phyloP scores from a whole-genome alignment of 805 yeast genomes.

The Metschnikowia rubicola region DNA sequence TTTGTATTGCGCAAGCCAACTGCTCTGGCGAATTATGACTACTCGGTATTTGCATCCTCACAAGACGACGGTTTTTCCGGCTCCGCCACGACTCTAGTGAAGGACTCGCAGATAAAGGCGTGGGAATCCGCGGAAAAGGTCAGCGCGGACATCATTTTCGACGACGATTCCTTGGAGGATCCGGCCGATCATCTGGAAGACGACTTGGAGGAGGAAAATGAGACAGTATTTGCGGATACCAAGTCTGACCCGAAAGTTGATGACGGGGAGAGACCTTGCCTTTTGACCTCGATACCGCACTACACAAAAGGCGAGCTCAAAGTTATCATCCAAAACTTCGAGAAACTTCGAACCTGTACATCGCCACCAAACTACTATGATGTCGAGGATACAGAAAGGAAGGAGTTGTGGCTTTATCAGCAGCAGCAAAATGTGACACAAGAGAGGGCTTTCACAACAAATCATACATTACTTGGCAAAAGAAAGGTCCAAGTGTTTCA shows the following conservation, averaged over 20 bases:
- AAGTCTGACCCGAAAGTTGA: background rate
- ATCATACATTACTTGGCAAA: slow-evolving; percentile 31
- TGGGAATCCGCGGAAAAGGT: slow-evolving; percentile 45
- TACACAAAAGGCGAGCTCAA: slow-evolving; percentile 35
- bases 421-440: slow-evolving; percentile 31
- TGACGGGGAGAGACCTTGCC: background rate
- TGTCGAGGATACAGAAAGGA: slow-evolving; percentile 22
- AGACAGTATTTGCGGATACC: too few relatives aligned
- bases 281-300: slow-evolving; percentile 36
- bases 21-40: slow-evolving; percentile 34
- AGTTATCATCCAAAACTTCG: slow-evolving; percentile 21
- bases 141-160: slow-evolving; percentile 35
- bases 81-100: slow-evolving; percentile 20
- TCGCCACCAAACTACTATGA: slow-evolving; percentile 4
- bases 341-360: slow-evolving; percentile 9
- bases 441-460: slow-evolving; percentile 32
- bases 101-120: slow-evolving; percentile 41
- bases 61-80: slow-evolving; percentile 2
- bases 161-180: slow-evolving; percentile 8
- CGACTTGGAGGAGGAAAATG: too few relatives aligned
- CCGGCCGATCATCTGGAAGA: too few relatives aligned
- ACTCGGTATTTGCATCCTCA: slow-evolving; percentile 27
- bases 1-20: slow-evolving; percentile 33
- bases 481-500: slow-evolving; percentile 39
- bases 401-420: slow-evolving; percentile 26